These are phyloP conservation scores for Cavenderia fasciculata DNA, from an alignment of 78 protist genomes.

Conservation along the genomic window DNA sequence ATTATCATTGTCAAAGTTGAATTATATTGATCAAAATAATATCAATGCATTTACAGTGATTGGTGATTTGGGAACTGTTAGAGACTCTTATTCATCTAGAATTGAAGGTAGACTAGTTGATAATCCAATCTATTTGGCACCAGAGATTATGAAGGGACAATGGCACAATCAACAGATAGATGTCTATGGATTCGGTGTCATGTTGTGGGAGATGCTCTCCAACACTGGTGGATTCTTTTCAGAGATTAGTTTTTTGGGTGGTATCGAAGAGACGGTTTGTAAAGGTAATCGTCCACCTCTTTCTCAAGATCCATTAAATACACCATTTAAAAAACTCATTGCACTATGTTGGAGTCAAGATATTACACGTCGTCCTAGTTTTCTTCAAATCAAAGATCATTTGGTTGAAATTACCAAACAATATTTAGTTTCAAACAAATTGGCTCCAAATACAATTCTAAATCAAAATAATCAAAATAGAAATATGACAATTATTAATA, in stretches of 20 bases:
- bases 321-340: not conserved
- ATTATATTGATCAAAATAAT: not conserved
- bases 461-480: not conserved
- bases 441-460: not conserved
- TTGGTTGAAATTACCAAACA: not conserved
- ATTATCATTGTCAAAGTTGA: not conserved
- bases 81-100: constrained; percentile 3
- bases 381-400: not conserved
- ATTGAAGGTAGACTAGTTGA: constrained; percentile 15
- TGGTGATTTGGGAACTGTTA: constrained; percentile 28
- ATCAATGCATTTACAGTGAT: not conserved
- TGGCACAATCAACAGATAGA: not conserved
- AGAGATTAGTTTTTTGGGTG: not conserved
- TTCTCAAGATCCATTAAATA: not conserved
- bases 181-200: constrained; percentile 38
- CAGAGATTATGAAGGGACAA: constrained; percentile 13
- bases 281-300: constrained; percentile 7
- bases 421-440: not conserved
- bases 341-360: constrained; percentile 37
- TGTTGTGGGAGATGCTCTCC: constrained; percentile 21
- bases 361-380: constrained; percentile 4
- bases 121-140: constrained; percentile 45
- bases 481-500: too few relatives aligned
- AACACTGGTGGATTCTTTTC: constrained; percentile 7
- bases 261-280: not conserved